Percentiles rank a stretch among this genome's conserved stretches.
Evolutionary conservation across 1,284 basidiomycete genomes (phyloP).

Genomic region (Anthracocystis walkeri): DNA sequence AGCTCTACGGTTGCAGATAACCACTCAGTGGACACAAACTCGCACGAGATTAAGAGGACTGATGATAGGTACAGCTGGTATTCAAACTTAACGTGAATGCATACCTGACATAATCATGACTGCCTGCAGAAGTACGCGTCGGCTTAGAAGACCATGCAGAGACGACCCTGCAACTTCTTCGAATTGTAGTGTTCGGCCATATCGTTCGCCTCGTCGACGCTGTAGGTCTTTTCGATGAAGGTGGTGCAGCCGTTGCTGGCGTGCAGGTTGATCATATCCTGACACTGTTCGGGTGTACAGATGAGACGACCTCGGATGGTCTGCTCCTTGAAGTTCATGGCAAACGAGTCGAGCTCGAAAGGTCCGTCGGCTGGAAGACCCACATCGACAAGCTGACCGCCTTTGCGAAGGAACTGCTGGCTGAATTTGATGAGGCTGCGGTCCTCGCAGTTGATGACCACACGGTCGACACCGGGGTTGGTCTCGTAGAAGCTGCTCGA

Average conservation of each 20-base stretch:
- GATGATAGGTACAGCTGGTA: not conserved
- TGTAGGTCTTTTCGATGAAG: constrained; percentile 60
- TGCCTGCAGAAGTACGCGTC: not conserved
- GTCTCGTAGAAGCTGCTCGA: constrained; percentile 54
- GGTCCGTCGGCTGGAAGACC: constrained; percentile 59
- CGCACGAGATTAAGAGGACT: not conserved
- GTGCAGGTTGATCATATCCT: constrained; percentile 61
- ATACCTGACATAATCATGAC: not conserved
- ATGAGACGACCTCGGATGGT: constrained; percentile 59
- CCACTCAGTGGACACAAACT: not conserved
- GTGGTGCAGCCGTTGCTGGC: constrained; percentile 51
- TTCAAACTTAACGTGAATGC: not conserved
- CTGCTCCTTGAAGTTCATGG: constrained; percentile 64
- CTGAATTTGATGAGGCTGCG: constrained; percentile 48
- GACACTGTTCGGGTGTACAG: constrained; percentile 59
- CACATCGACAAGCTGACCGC: constrained; percentile 57
- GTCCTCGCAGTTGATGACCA: constrained; percentile 58
- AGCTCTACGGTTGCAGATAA: too few species aligned
- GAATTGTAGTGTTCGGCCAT: constrained; percentile 57
- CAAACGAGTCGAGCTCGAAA: constrained; percentile 56
- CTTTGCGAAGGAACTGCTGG: constrained; percentile 61
- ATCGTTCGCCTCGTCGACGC: constrained; percentile 57
- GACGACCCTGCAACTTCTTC: constrained; percentile 53
- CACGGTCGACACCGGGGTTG: constrained; percentile 62
- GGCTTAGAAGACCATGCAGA: constrained; percentile 53